Base-by-base conservation (phyloP, 495 filamentous ascomycete species). In the Zalerion maritima region DNA sequence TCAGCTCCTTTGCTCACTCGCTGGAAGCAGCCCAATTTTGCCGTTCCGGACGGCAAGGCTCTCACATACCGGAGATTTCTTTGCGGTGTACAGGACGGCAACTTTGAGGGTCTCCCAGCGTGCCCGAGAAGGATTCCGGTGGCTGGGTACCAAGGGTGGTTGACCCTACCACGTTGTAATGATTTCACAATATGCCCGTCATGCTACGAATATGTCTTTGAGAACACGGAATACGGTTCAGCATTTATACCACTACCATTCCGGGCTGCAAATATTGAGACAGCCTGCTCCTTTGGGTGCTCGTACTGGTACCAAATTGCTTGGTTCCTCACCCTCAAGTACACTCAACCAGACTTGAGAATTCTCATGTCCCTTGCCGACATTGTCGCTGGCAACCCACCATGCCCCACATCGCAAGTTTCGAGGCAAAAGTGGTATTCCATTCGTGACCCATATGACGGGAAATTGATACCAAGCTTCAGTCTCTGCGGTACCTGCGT, bases 241-340 rank as follows among this genome's bases (percentile, higher is more conserved):
- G 36, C 54, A 4, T 59, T 65, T 21, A 46, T 58, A 7, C 39
- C 46, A 0, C 44, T 40, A 2, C 47, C 49, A 7, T 35, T 48
- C 17, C 57, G 55, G 13, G 42, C 49, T 3, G 26, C 42, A 0
- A 54, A 59, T 9, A 46, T 51, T 13, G 37, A 41, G 1, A 32
- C 61, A 7, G 45, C 47, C 20, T 65, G 61, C 46, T 49, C 62
- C 30, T 54, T 64, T 34, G 61, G 58, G 1, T 34, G 50, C 10
- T 57, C 57, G 0, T 41, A 44, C 9, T 65, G 50, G 49, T 61
- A 61, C 30, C 54, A 54, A 26, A 60, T 65, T 22, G 61, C 61
- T 2, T 65, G 46, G 30, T 44, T 58, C 13, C 41, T 64, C 30
- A 60, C 54, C 6, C 30, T 47, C 7, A 60, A 63, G 31, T 41